phyloP scores from a whole-genome alignment of 2,329 filamentous ascomycete species.

The Akanthomyces uredinophilus region DNA sequence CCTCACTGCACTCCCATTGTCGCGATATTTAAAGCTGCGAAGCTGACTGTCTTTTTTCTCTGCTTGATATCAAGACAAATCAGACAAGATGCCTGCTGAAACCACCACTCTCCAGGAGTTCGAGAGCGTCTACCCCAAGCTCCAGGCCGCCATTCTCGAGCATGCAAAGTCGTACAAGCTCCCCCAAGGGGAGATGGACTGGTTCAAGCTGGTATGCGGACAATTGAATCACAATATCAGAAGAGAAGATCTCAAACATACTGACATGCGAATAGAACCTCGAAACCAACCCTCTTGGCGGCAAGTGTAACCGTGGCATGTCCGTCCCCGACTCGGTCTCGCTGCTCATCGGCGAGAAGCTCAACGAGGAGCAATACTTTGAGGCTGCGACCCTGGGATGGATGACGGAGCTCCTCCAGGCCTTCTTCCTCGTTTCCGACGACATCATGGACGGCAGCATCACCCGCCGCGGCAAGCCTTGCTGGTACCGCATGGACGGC shows the following conservation, averaged over 20 bases:
- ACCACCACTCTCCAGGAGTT: conserved; percentile 79
- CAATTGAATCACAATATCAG: not conserved
- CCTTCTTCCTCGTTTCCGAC: conserved; percentile 97
- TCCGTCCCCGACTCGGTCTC: conserved; percentile 90
- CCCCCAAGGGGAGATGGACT: conserved; percentile 72
- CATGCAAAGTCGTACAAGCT: conserved; percentile 79
- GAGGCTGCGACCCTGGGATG: conserved; percentile 83
- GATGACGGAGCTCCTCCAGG: conserved; percentile 97
- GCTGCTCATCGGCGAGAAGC: conserved; percentile 65
- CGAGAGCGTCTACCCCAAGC: conserved; percentile 80
- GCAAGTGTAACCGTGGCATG: conserved; percentile 98
- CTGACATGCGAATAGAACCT: conserved; percentile 54
- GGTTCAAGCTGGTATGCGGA: conserved; percentile 74
- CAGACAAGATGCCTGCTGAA: conserved; percentile 40
- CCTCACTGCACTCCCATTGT: not conserved
- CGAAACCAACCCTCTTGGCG: conserved; percentile 80
- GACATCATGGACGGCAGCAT: conserved; percentile 98
- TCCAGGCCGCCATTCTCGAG: conserved; percentile 75
- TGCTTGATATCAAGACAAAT: not conserved
- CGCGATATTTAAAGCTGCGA: not conserved
- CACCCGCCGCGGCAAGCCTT: conserved; percentile 88
- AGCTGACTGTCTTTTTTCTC: not conserved
- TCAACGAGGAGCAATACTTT: conserved; percentile 82
- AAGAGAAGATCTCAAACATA: not conserved
- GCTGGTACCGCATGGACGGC: conserved; percentile 88